These are phyloP conservation scores for Alternaria sp. DNA, from an alignment of 2,329 filamentous ascomycete genomes.

Conservation along the genomic window DNA sequence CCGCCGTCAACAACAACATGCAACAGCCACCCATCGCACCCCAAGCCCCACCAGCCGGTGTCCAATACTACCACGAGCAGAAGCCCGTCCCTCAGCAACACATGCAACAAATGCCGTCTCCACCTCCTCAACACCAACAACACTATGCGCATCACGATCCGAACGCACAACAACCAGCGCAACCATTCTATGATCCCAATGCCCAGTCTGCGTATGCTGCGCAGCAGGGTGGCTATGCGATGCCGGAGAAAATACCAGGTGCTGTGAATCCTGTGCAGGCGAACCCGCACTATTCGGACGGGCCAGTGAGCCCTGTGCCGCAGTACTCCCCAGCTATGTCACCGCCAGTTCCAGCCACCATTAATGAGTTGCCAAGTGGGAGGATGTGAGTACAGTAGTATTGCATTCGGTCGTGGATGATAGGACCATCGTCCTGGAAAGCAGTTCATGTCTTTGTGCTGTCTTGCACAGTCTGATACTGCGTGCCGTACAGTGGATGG, in stretches of 20 bases:
- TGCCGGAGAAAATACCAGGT: constrained; percentile 12
- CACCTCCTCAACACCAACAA: neutral
- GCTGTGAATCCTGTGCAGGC: neutral
- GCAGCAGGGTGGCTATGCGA: constrained; percentile 1
- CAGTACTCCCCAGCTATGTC: constrained; percentile 9
- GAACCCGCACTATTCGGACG: constrained; percentile 10
- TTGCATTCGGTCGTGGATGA: neutral
- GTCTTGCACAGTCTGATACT: neutral
- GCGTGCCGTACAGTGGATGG: neutral
- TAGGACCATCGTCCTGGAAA: neutral
- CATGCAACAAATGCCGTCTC: constrained; percentile 9
- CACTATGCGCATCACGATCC: constrained; percentile 6
- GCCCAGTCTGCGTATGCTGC: constrained; percentile 4
- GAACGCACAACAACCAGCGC: constrained; percentile 1
- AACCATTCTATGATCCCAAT: constrained; percentile 11
- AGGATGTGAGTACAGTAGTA: constrained; percentile 4
- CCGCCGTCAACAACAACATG: neutral
- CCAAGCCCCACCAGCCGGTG: neutral
- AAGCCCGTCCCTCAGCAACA: constrained; percentile 6
- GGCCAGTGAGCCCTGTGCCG: constrained; percentile 14
- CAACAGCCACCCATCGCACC: neutral
- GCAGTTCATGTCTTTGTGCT: neutral
- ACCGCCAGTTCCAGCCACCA: neutral
- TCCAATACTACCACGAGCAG: constrained; percentile 14
- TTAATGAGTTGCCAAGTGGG: constrained; percentile 14